These are phyloP conservation scores for Fusarium mundagurra DNA, from an alignment of 2,329 filamentous ascomycete genomes.

Conservation along the genomic window DNA sequence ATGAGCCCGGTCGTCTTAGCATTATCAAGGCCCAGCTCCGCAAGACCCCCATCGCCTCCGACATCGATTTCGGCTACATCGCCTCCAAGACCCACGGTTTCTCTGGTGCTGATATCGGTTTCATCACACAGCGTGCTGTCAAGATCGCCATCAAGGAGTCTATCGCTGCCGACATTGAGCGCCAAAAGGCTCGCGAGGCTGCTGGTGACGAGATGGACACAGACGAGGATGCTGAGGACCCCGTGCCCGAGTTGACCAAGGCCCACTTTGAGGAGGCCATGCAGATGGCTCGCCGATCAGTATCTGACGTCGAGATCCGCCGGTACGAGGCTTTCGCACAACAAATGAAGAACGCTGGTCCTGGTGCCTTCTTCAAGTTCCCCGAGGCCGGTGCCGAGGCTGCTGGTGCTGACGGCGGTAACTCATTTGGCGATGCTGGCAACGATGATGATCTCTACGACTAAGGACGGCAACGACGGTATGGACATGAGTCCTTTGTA, in stretches of 20 bases:
- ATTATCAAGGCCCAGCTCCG: slow-evolving; percentile 97
- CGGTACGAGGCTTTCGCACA: slow-evolving; percentile 98
- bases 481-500: slow-evolving; percentile 52
- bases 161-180: slow-evolving; percentile 88
- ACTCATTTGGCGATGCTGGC: slow-evolving; percentile 83
- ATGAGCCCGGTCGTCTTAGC: slow-evolving; percentile 86
- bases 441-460: slow-evolving; percentile 98
- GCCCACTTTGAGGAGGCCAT: slow-evolving; percentile 99
- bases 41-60: slow-evolving; percentile 91
- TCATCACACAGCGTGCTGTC: slow-evolving; percentile 98
- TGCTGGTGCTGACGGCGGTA: slow-evolving; percentile 64
- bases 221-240: slow-evolving; percentile 83
- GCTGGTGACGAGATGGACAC: slow-evolving; percentile 79
- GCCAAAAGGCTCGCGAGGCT: slow-evolving; percentile 87
- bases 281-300: slow-evolving; percentile 91
- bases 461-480: slow-evolving; percentile 60
- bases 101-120: slow-evolving; percentile 99
- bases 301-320: slow-evolving; percentile 96
- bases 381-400: slow-evolving; percentile 75
- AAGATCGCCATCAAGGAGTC: slow-evolving; percentile 99
- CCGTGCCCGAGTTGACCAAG: slow-evolving; percentile 94
- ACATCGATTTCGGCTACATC: slow-evolving; percentile 91
- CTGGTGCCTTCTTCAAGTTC: slow-evolving; percentile 98
- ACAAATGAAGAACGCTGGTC: slow-evolving; percentile 98
- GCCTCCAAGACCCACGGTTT: slow-evolving; percentile 98